Percentiles rank a stretch among this genome's conserved stretches.
phyloP scores from a whole-genome alignment of 495 filamentous ascomycete genomes.

The Chaetomium cochliodes region DNA sequence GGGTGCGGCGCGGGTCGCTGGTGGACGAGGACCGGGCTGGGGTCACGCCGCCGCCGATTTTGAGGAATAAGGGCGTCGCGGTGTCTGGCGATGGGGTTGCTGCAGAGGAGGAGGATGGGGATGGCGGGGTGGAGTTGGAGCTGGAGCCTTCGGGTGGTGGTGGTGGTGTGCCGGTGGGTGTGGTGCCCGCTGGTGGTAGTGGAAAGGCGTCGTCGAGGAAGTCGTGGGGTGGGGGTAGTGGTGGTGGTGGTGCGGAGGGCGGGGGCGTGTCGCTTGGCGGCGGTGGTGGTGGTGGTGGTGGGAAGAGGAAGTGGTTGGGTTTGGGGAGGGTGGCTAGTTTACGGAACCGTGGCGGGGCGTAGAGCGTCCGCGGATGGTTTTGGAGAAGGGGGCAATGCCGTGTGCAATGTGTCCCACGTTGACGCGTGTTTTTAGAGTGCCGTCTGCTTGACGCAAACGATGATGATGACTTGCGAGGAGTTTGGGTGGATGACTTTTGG shows the following conservation, averaged over 20 bases:
- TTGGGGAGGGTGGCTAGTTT: constrained; percentile 39
- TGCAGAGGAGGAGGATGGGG: constrained; percentile 25
- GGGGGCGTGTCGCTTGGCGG: constrained; percentile 14
- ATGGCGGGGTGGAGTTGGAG: constrained; percentile 26
- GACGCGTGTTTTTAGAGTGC: no score
- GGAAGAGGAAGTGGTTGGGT: constrained; percentile 43
- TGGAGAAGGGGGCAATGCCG: no score
- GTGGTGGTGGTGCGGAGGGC: background rate
- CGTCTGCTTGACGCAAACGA: no score
- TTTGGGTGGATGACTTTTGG: no score
- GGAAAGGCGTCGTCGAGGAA: background rate
- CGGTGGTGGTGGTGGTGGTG: constrained; percentile 11
- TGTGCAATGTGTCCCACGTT: no score
- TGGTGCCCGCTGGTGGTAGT: background rate
- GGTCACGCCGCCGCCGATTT: constrained; percentile 49
- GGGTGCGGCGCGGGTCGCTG: constrained; percentile 29
- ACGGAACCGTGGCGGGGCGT: constrained; percentile 35
- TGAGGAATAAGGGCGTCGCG: constrained; percentile 36
- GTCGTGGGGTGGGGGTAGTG: constrained; percentile 3
- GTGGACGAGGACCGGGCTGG: constrained; percentile 34
- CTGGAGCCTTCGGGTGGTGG: background rate
- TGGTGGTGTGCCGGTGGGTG: constrained; percentile 14
- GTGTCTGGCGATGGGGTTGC: background rate
- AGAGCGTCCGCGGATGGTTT: constrained; percentile 15
- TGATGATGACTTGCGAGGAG: no score